phyloP scores from a whole-genome alignment of 164 flowering plant species.

The Liriodendron chinense region DNA sequence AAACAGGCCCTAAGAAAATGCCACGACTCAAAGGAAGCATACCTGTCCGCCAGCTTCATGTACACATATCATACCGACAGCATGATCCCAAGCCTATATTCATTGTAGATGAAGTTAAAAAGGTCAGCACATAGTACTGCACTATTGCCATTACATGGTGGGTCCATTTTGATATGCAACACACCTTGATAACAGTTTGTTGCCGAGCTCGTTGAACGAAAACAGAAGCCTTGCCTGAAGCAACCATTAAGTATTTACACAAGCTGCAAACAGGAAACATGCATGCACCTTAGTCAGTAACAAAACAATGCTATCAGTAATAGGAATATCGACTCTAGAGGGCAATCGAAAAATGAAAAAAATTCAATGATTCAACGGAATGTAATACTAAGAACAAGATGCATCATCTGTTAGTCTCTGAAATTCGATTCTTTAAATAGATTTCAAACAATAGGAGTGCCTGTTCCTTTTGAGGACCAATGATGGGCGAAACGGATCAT shows the following conservation, averaged over 20 bases:
- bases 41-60: constrained; percentile 96
- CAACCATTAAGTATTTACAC: constrained; percentile 91
- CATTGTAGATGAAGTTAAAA: not conserved
- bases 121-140: constrained; percentile 2
- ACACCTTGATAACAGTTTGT: constrained; percentile 63
- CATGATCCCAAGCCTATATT: constrained; percentile 87
- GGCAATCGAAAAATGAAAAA: too few species aligned
- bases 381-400: too few species aligned
- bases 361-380: not conserved
- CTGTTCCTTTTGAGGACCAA: too few species aligned
- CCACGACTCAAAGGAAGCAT: constrained; percentile 7
- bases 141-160: not conserved
- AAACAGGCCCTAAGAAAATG: not conserved
- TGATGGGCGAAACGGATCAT: too few species aligned
- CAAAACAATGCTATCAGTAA: not conserved
- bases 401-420: not conserved
- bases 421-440: not conserved
- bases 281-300: not conserved
- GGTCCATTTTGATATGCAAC: not conserved
- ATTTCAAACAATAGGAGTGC: not conserved
- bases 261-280: constrained; percentile 46
- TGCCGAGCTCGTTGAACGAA: constrained; percentile 53
- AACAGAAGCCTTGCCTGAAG: constrained; percentile 81
- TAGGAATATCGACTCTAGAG: not conserved
- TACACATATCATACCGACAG: constrained; percentile 85